Conservation (phyloP, 129 eudicot species). For the Centrapalus pauciflorus region DNA sequence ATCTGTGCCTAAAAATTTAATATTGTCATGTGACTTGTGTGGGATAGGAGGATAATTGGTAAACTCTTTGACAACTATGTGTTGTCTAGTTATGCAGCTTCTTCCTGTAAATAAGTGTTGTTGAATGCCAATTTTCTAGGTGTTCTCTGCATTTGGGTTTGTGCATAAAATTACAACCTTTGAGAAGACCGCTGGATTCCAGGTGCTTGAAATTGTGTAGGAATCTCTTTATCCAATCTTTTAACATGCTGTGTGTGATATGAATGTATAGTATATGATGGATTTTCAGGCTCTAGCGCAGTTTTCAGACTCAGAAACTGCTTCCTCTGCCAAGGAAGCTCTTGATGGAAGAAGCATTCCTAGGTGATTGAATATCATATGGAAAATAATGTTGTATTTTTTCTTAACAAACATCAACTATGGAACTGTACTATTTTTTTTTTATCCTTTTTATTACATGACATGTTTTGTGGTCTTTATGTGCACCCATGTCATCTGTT, state of each 20-base stretch:
- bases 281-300: conserved; percentile 79
- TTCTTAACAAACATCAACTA: too few relatives aligned
- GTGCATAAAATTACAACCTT: conserved; percentile 93
- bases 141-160: conserved; percentile 92
- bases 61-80: background rate
- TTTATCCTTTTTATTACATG: too few relatives aligned
- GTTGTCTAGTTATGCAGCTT: background rate
- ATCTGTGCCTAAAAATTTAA: background rate
- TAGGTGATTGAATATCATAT: conserved; percentile 65
- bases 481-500: background rate
- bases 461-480: too few relatives aligned
- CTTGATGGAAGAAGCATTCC: conserved; percentile 98
- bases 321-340: conserved; percentile 86
- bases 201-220: conserved; percentile 42
- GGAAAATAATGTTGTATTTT: too few relatives aligned
- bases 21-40: background rate
- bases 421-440: too few relatives aligned
- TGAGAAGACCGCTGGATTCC: conserved; percentile 98
- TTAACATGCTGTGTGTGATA: background rate
- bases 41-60: background rate
- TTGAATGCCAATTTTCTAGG: conserved; percentile 46
- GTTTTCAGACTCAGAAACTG: conserved; percentile 90
- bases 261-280: background rate
- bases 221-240: too few relatives aligned
- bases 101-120: background rate